These are phyloP conservation scores for Curvularia verruculosa DNA, from an alignment of 2,329 filamentous ascomycete species.

Conservation along the genomic window DNA sequence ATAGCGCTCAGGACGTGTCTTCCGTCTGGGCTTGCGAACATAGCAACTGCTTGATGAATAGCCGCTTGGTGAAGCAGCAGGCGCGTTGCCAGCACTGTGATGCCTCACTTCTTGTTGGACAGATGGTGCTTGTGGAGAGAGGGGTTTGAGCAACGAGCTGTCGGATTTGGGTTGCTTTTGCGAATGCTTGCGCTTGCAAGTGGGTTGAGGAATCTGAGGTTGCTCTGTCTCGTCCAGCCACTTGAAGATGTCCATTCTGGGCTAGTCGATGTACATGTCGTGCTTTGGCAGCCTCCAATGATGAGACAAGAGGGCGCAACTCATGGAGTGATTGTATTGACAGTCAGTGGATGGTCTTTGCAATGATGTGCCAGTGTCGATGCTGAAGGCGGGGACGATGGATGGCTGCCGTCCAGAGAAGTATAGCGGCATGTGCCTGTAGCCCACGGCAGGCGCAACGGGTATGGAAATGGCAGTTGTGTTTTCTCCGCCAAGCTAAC, in stretches of 20 bases:
- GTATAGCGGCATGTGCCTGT: neutral
- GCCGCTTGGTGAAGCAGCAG: slow-evolving; percentile 18
- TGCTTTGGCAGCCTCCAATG: slow-evolving; percentile 10
- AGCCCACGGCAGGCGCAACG: neutral
- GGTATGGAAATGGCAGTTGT: neutral
- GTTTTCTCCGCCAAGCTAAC: too few species aligned
- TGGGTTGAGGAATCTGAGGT: slow-evolving; percentile 37
- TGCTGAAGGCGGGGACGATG: slow-evolving; percentile 3
- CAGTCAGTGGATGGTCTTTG: slow-evolving; percentile 25
- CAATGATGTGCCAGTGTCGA: slow-evolving; percentile 26
- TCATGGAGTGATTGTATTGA: slow-evolving; percentile 16
- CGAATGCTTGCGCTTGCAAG: slow-evolving; percentile 27
- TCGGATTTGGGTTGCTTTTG: slow-evolving; percentile 49
- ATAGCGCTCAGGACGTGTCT: slow-evolving; percentile 56
- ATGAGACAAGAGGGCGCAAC: slow-evolving; percentile 38
- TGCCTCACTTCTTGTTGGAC: slow-evolving; percentile 13
- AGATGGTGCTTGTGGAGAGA: slow-evolving; percentile 16
- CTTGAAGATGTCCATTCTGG: slow-evolving; percentile 52
- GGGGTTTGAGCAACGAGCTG: slow-evolving; percentile 46
- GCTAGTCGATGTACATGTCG: slow-evolving; percentile 13
- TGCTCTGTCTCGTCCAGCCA: slow-evolving; percentile 54
- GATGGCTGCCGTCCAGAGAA: neutral
- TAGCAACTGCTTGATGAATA: slow-evolving; percentile 41
- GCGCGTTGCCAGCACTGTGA: slow-evolving; percentile 23
- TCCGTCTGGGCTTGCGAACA: slow-evolving; percentile 53